Base-by-base conservation (phyloP, 306 rosid species). In the Ormosia emarginata region DNA sequence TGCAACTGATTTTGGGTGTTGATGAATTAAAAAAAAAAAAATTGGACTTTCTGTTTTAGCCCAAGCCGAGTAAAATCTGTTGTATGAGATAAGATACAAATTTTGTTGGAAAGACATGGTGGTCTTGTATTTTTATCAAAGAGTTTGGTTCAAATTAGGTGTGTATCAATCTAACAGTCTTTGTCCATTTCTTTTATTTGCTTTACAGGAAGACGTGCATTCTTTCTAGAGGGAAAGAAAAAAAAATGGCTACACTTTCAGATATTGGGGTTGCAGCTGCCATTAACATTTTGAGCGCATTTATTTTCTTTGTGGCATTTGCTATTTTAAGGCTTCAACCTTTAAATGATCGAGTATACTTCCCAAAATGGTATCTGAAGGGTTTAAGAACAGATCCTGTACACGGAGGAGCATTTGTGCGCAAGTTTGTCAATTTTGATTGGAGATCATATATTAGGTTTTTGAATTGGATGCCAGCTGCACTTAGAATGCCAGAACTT, bases 261-360 rank as follows among this genome's bases (percentile, higher is more conserved):
- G 99, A 95, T 88, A 89, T 95, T 75, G 92, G 89, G 69, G 67
- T 95, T 74, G 83, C 97, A 13, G 99, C 97, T 67, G 94, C 79
- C 59, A 52, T 95, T 9, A 95, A 95, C 74, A 90, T 95, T 75
- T 37, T 95, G 70, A 86, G 86, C n/a, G 97, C 99, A 33, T 36
- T 95, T 49, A 39, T 93, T 39, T 95, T 95, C 90, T 83, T 95
- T 57, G n/a, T 93, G 33, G 90, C 85, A 15, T 95, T 92, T 83
- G 99, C 98, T 46, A 14, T 95, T 79, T 86, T 93, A 79, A 92
- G 99, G 97, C 97, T 95, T 77, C 99, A 95, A 67, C 99, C 99
- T 68, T 86, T 93, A 69, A 95, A 95, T 76, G 99, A 95, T 72
- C 86, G 98, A 71, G 99, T 95, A 15, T 95, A 95, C 92, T 95